Evolutionary conservation across 805 yeast genomes (phyloP).

Genomic region (Priceomyces medius): DNA sequence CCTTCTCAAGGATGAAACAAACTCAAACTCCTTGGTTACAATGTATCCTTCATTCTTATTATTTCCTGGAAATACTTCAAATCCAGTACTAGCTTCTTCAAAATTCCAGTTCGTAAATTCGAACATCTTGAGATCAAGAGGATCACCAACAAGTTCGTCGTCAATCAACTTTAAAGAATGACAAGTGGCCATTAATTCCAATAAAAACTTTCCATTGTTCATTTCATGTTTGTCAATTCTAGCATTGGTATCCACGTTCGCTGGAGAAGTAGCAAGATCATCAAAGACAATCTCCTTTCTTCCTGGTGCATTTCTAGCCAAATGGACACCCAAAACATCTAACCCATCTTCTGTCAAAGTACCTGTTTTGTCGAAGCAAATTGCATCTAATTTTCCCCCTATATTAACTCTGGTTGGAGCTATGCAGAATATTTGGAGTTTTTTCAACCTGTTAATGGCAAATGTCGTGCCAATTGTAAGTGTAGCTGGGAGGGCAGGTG

Average conservation of each 20-base stretch:
- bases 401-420: slow-evolving; percentile 93
- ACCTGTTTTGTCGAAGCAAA: slow-evolving; percentile 97
- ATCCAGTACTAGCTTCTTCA: slow-evolving; percentile 52
- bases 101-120: slow-evolving; percentile 79
- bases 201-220: slow-evolving; percentile 29
- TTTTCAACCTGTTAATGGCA: slow-evolving; percentile 73
- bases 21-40: slow-evolving; percentile 65
- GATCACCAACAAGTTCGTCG: slow-evolving; percentile 85
- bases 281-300: slow-evolving; percentile 40
- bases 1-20: slow-evolving; percentile 78
- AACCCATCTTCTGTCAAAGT: slow-evolving; percentile 96
- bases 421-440: slow-evolving; percentile 73
- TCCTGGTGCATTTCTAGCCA: slow-evolving; percentile 40
- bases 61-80: slow-evolving; percentile 14
- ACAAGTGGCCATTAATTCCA: slow-evolving; percentile 66
- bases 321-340: slow-evolving; percentile 67
- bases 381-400: slow-evolving; percentile 89
- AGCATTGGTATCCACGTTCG: slow-evolving; percentile 7
- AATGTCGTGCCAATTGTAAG: slow-evolving; percentile 94
- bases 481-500: slow-evolving; percentile 98
- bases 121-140: slow-evolving; percentile 90
- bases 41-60: slow-evolving; percentile 24
- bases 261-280: slow-evolving; percentile 19
- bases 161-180: slow-evolving; percentile 84
- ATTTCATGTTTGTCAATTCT: slow-evolving; percentile 19